phyloP scores from a whole-genome alignment of 2,329 filamentous ascomycete genomes.

The Cladosporium oxysporum region DNA sequence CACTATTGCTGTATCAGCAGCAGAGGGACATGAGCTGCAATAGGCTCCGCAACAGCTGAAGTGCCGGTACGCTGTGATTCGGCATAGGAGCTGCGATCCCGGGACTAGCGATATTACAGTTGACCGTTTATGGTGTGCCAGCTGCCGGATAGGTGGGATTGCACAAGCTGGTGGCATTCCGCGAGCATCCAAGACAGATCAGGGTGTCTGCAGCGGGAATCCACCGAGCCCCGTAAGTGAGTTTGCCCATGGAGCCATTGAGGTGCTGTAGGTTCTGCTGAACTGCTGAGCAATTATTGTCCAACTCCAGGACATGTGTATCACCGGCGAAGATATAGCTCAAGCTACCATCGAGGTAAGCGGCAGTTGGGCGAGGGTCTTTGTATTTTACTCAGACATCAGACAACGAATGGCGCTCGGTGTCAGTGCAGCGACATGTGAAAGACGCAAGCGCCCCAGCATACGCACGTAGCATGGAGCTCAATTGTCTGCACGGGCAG shows the following conservation, averaged over 20 bases:
- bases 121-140: background rate
- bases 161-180: constrained; percentile 1
- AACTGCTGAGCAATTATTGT: background rate
- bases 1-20: background rate
- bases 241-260: background rate
- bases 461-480: background rate
- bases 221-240: background rate
- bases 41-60: background rate
- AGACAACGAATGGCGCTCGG: background rate
- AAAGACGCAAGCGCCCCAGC: background rate
- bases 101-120: background rate
- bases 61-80: background rate
- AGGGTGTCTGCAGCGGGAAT: background rate
- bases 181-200: background rate
- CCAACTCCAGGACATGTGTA: background rate
- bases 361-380: background rate
- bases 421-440: background rate
- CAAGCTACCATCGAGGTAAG: background rate
- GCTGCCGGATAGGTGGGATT: background rate
- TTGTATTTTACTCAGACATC: background rate
- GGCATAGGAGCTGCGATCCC: background rate
- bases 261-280: background rate
- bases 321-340: background rate
- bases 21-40: background rate
- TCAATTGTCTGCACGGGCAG: background rate